These are phyloP conservation scores for Piper betle DNA, from an alignment of 164 flowering plant species.

Conservation along the genomic window DNA sequence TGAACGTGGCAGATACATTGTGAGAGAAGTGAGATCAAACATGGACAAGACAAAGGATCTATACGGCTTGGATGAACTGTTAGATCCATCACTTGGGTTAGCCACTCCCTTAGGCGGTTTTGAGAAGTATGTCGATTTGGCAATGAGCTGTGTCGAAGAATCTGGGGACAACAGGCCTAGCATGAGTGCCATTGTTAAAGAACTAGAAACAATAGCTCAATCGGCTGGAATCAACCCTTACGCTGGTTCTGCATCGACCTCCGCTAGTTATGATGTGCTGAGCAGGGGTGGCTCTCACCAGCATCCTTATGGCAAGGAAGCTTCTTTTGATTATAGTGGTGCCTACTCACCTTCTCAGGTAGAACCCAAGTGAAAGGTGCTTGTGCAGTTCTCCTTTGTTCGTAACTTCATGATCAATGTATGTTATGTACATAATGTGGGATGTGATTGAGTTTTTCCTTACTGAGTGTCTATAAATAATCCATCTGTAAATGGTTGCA, in stretches of 20 bases:
- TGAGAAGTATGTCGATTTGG: conserved; percentile 52
- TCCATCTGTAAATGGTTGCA: too few species aligned
- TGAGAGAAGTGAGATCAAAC: conserved; percentile 50
- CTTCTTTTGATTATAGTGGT: conserved; percentile 73
- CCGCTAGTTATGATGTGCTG: conserved; percentile 51
- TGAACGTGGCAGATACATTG: conserved; percentile 76
- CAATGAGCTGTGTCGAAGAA: conserved; percentile 84
- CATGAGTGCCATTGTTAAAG: conserved; percentile 73
- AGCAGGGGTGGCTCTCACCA: conserved; percentile 20
- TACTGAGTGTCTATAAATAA: too few species aligned
- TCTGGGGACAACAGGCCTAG: conserved; percentile 73
- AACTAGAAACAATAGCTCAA: conserved; percentile 53
- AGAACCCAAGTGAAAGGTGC: conserved; percentile 44
- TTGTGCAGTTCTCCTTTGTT: background rate
- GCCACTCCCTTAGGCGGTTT: conserved; percentile 32
- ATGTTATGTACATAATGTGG: too few species aligned
- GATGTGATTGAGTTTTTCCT: too few species aligned
- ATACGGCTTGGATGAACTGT: conserved; percentile 43
- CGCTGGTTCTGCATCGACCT: conserved; percentile 73
- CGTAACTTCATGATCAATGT: too few species aligned
- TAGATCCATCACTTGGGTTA: conserved; percentile 50
- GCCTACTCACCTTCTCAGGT: conserved; percentile 49
- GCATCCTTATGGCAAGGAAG: conserved; percentile 42
- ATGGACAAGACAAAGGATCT: conserved; percentile 40
- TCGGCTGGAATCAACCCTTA: conserved; percentile 56